These are phyloP conservation scores for Lasiosphaeria hispida DNA, from an alignment of 495 filamentous ascomycete species.

Conservation along the genomic window DNA sequence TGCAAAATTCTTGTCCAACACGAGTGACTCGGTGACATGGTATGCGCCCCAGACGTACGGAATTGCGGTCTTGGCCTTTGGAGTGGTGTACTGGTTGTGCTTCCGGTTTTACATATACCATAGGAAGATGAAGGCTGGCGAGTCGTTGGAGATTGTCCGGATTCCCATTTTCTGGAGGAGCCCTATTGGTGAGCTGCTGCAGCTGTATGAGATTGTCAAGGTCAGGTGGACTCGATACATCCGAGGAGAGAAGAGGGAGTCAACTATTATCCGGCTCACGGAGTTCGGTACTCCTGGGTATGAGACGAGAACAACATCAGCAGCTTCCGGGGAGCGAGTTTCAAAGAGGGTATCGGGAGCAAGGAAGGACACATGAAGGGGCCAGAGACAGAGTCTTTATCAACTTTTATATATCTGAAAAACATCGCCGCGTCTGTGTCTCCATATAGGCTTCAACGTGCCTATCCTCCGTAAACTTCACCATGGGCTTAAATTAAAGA, in stretches of 20 bases:
- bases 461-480: too few relatives aligned
- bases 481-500: too few relatives aligned
- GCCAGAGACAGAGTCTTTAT: not conserved
- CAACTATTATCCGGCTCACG: not conserved
- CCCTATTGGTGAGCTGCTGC: constrained; percentile 10
- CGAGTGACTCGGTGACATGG: constrained; percentile 13
- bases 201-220: constrained; percentile 21
- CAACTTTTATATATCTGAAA: too few relatives aligned
- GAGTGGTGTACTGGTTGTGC: constrained; percentile 15
- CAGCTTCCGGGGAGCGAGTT: not conserved
- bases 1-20: constrained; percentile 7
- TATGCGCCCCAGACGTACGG: constrained; percentile 15
- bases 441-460: too few relatives aligned
- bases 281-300: not conserved
- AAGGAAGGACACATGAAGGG: not conserved
- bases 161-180: constrained; percentile 18
- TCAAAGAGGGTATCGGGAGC: constrained; percentile 4
- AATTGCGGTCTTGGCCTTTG: constrained; percentile 8
- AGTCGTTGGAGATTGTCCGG: constrained; percentile 13
- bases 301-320: not conserved
- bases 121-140: constrained; percentile 6
- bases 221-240: constrained; percentile 9
- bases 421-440: too few relatives aligned
- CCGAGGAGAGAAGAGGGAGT: constrained; percentile 3
- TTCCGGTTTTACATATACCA: constrained; percentile 20